Evolutionary conservation across 2,329 filamentous ascomycete genomes (phyloP).

Genomic region (Bipolaris zeicola): DNA sequence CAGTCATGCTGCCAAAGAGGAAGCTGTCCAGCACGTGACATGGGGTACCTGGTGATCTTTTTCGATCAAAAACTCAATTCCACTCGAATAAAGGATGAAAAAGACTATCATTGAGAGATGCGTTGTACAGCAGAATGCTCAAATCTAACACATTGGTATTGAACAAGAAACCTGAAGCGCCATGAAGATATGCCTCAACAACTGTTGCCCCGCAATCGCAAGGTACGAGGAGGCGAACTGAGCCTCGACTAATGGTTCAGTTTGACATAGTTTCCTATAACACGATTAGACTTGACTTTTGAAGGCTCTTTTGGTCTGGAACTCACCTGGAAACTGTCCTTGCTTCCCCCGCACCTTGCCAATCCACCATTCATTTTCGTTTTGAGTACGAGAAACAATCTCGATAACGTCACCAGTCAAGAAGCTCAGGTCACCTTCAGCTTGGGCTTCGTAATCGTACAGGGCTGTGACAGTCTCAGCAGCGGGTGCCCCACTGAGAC

Average conservation of each 20-base stretch:
- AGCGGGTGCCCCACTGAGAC: slow-evolving; percentile 67
- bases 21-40: neutral
- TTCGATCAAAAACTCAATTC: slow-evolving; percentile 3
- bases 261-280: slow-evolving; percentile 51
- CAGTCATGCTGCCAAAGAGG: neutral
- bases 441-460: slow-evolving; percentile 96
- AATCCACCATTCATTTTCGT: slow-evolving; percentile 97
- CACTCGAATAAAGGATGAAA: neutral
- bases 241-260: slow-evolving; percentile 37
- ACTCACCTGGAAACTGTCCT: slow-evolving; percentile 92
- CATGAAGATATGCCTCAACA: slow-evolving; percentile 10
- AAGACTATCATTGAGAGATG: slow-evolving; percentile 1
- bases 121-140: slow-evolving; percentile 2
- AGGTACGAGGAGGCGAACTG: neutral
- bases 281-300: slow-evolving; percentile 29
- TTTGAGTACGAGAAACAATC: slow-evolving; percentile 79
- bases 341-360: slow-evolving; percentile 78
- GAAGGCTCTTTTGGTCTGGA: neutral
- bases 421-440: slow-evolving; percentile 92
- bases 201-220: slow-evolving; percentile 18
- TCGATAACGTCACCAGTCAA: slow-evolving; percentile 87
- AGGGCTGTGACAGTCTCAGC: slow-evolving; percentile 85
- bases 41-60: neutral
- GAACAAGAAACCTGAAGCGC: slow-evolving; percentile 2
- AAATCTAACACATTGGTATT: slow-evolving; percentile 8